Percentiles rank a stretch among this genome's conserved stretches.
Conservation (phyloP, 768 basidiomycete genomes). For the Boletus vermiculosoides region DNA sequence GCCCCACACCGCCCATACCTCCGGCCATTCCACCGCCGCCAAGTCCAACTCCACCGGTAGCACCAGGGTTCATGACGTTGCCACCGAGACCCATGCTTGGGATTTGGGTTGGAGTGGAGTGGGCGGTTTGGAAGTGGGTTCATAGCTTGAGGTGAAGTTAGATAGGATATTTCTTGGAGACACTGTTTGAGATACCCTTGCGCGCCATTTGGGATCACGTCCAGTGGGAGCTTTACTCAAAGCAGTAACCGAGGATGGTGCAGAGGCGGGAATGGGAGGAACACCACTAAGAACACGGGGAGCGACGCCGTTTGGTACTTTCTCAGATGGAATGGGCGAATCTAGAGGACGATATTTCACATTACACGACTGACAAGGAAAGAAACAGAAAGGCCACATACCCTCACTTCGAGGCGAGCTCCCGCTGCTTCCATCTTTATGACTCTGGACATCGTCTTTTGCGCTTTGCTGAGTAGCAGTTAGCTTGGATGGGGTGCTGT, state of each 20-base stretch:
- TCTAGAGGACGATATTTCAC: conserved; percentile 43
- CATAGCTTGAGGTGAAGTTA: conserved; percentile 96
- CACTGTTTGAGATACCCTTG: conserved; percentile 97
- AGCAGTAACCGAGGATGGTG: conserved; percentile 41
- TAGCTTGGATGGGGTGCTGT: conserved; percentile 67
- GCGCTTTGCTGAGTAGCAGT: conserved; percentile 57
- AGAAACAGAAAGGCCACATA: conserved; percentile 26
- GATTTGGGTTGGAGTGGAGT: conserved; percentile 51
- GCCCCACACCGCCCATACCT: conserved; percentile 13
- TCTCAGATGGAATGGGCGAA: conserved; percentile 70
- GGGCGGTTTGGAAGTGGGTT: conserved; percentile 93
- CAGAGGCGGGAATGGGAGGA: conserved; percentile 15
- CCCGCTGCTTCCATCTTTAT: conserved; percentile 75
- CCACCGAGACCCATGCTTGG: conserved; percentile 21
- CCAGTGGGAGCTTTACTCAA: conserved; percentile 73
- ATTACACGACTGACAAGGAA: conserved; percentile 2
- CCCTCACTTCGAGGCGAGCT: conserved; percentile 89
- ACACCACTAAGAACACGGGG: conserved; percentile 58
- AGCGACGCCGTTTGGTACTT: conserved; percentile 59
- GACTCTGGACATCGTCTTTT: conserved; percentile 71
- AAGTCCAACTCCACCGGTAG: conserved; percentile 15
- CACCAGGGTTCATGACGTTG: conserved; percentile 19
- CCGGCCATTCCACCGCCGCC: too few relatives aligned
- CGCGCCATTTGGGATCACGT: conserved; percentile 93
- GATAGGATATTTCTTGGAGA: conserved; percentile 95